A percentile compares a stretch with the other conserved stretches of the same genome.
Evolutionary conservation across 129 eudicot genomes (phyloP).

Genomic region (Saposhnikovia divaricata): DNA sequence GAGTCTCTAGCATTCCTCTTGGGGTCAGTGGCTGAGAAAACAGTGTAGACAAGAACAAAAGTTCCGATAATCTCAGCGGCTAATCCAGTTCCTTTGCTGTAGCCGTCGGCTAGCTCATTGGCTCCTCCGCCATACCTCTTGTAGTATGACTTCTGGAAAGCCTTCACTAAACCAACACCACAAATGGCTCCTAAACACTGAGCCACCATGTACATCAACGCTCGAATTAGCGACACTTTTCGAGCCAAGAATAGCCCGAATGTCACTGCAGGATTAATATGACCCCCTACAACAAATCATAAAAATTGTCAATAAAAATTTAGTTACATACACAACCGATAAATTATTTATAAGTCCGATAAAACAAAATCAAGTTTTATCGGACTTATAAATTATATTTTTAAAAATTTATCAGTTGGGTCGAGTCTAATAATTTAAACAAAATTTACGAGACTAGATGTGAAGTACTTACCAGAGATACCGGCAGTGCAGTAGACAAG

Average conservation of each 20-base stretch:
- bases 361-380: not conserved
- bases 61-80: slow-evolving; percentile 83
- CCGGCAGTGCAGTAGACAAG: slow-evolving; percentile 96
- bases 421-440: no score
- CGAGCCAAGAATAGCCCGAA: slow-evolving; percentile 74
- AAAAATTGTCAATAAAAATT: not conserved
- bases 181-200: slow-evolving; percentile 81
- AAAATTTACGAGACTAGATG: not conserved
- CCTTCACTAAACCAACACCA: slow-evolving; percentile 73
- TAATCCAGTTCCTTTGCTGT: slow-evolving; percentile 57
- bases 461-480: slow-evolving; percentile 42
- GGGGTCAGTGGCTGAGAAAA: slow-evolving; percentile 87
- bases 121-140: slow-evolving; percentile 65
- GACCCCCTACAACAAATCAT: slow-evolving; percentile 49
- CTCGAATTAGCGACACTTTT: slow-evolving; percentile 66
- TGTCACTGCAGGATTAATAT: slow-evolving; percentile 82
- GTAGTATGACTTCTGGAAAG: slow-evolving; percentile 47
- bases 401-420: not conserved
- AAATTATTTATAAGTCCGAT: not conserved
- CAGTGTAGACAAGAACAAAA: slow-evolving; percentile 82
- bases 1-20: slow-evolving; percentile 83
- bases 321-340: not conserved
- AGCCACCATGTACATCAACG: slow-evolving; percentile 74
- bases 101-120: slow-evolving; percentile 43
- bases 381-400: no score